Evolutionary conservation across 148 eudicot genomes (phyloP), one percentile per base, ranked within the genome.

Genomic region (Selenicereus undatus): DNA sequence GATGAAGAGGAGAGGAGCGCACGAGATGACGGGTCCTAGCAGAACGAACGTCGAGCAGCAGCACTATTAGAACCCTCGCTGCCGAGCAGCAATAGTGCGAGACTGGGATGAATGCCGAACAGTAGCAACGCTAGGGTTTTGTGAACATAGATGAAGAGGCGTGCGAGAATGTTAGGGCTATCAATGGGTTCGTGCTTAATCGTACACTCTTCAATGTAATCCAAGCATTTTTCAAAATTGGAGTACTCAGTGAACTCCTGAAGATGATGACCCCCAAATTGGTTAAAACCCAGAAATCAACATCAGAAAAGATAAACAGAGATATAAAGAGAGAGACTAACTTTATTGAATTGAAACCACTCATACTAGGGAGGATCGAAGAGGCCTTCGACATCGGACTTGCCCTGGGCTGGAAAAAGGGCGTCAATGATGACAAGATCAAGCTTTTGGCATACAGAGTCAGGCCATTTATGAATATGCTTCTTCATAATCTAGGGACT

Each of bases 341-440:
- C 81, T 39, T 51, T 89, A 88, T 91, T 84, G 73, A 76, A 93
- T 74, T 95, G 98, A 70, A 91, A 95, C 98, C 98, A 95, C 79
- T 95, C 98, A 58, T 88, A 93, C 88, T 88, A 95, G 12, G 98
- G 98, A 86, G 97, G 97, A 50, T 95, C 97, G 69, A 95, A 95
- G 29, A 95, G 86, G 14, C 97, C 97, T 74, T 93, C 93, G 26
- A 95, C 98, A 11, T 93, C 97, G 36, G 98, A 95, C 48, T 95
- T 91, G 3, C 98, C 98, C 6, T n/a, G 81, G 35, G 91, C 85
- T 3, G 92, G 92, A 71, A 86, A 89, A 36, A 90, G 88, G 0
- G 83, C 98, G 43, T 95, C 93, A n/a, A 81, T 75, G 80, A 86
- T 93, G 24, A 92, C 88, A 45, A 93, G 93, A 79, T 95, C 98